Conservation (phyloP, 2,329 filamentous ascomycete genomes). For the Cadophora sp. region DNA sequence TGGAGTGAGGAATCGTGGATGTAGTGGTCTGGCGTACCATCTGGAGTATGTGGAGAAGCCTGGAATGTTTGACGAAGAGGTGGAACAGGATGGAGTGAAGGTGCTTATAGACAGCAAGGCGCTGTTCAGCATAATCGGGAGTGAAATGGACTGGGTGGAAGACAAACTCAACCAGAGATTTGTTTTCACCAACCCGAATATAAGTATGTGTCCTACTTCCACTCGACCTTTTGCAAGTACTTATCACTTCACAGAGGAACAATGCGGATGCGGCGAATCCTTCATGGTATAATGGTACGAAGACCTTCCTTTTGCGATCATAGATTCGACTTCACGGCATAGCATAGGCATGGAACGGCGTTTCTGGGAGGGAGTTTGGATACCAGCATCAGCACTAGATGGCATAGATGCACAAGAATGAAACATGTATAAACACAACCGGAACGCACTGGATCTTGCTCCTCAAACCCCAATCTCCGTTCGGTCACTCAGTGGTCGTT, state of each 20-base stretch:
- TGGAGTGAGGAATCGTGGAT: constrained; percentile 91
- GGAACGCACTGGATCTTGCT: background rate
- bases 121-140: constrained; percentile 96
- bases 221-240: constrained; percentile 23
- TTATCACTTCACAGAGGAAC: constrained; percentile 71
- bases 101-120: constrained; percentile 98
- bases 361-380: constrained; percentile 31
- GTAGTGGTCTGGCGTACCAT: constrained; percentile 91
- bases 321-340: constrained; percentile 30
- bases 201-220: constrained; percentile 76
- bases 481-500: background rate
- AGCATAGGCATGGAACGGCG: constrained; percentile 42
- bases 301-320: constrained; percentile 23
- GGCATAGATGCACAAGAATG: constrained; percentile 26
- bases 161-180: constrained; percentile 93
- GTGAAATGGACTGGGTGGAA: constrained; percentile 98
- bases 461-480: background rate
- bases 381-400: constrained; percentile 36
- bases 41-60: constrained; percentile 95
- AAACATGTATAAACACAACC: constrained; percentile 15
- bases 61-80: constrained; percentile 84
- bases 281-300: constrained; percentile 88
- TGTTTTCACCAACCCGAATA: constrained; percentile 96
- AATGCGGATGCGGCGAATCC: constrained; percentile 95
- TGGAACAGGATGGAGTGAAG: constrained; percentile 95